phyloP scores from a whole-genome alignment of 768 basidiomycete species.

The Rickenella mellea region DNA sequence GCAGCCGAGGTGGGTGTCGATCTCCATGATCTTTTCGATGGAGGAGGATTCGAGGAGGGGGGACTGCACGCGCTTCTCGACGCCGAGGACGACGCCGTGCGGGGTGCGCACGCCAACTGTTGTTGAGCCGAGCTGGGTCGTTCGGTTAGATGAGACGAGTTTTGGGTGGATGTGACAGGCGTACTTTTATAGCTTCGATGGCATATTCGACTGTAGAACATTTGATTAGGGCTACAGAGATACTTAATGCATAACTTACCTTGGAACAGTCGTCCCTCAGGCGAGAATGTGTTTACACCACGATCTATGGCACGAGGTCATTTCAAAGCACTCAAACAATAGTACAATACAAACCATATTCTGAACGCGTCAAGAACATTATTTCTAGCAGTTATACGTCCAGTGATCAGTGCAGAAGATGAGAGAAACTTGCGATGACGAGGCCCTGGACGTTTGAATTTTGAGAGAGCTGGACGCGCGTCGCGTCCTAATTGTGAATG shows the following conservation, averaged over 20 bases:
- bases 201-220: slow-evolving; percentile 84
- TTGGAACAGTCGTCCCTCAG: slow-evolving; percentile 97
- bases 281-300: slow-evolving; percentile 98
- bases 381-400: slow-evolving; percentile 13
- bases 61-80: slow-evolving; percentile 98
- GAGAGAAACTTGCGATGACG: slow-evolving; percentile 1
- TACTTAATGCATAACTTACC: slow-evolving; percentile 36
- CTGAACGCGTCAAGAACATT: slow-evolving; percentile 94
- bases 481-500: slow-evolving; percentile 20
- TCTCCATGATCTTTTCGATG: slow-evolving; percentile 99
- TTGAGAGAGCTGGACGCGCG: slow-evolving; percentile 24
- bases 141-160: slow-evolving; percentile 2
- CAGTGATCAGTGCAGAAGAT: slow-evolving; percentile 5
- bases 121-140: slow-evolving; percentile 83
- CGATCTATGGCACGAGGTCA: slow-evolving; percentile 47
- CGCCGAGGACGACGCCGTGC: slow-evolving; percentile 85
- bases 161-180: not conserved
- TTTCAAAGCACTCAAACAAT: slow-evolving; percentile 1
- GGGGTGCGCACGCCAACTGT: slow-evolving; percentile 92
- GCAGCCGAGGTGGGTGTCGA: slow-evolving; percentile 91
- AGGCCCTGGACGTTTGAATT: slow-evolving; percentile 16
- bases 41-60: slow-evolving; percentile 90
- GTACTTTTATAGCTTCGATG: slow-evolving; percentile 96
- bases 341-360: slow-evolving; percentile 55
- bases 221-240: slow-evolving; percentile 11